A percentile compares a stretch with the other conserved stretches of the same genome.
These are phyloP conservation scores for Madurella fahalii DNA, from an alignment of 2,329 filamentous ascomycete genomes.

Conservation along the genomic window DNA sequence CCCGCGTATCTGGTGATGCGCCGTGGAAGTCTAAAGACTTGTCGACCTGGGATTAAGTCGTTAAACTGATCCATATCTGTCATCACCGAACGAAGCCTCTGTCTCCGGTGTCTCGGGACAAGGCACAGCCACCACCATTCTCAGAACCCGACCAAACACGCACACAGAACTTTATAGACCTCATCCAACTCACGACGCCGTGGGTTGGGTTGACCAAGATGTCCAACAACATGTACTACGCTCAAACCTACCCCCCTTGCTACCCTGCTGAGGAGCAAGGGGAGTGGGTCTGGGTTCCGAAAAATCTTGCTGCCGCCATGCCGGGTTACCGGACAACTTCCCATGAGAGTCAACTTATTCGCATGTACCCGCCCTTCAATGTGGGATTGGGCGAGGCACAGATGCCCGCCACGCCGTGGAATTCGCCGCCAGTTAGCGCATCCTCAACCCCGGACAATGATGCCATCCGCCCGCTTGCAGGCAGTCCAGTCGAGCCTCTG, in stretches of 20 bases:
- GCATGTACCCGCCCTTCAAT: background rate
- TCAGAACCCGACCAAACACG: background rate
- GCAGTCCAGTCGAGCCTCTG: conserved; percentile 4
- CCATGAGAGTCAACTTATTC: background rate
- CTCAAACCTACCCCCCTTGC: conserved; percentile 1
- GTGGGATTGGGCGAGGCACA: background rate
- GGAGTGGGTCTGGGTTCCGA: conserved; percentile 12
- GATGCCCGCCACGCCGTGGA: background rate
- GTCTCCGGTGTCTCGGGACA: conserved; percentile 5
- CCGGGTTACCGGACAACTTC: background rate
- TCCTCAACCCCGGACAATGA: background rate
- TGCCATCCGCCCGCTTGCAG: background rate
- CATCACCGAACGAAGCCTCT: conserved; percentile 2
- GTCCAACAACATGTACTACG: background rate
- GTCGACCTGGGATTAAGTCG: conserved; percentile 20
- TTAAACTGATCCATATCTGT: conserved; percentile 15
- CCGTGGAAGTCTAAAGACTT: background rate
- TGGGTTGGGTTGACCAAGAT: conserved; percentile 7
- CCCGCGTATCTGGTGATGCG: background rate
- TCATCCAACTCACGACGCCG: conserved; percentile 5
- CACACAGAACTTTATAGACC: conserved; percentile 1
- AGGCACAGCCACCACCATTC: background rate
- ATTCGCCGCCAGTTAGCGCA: background rate
- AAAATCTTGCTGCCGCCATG: background rate
- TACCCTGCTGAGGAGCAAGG: conserved; percentile 4